Conservation (phyloP, 768 basidiomycete genomes). For the Russula compacta region DNA sequence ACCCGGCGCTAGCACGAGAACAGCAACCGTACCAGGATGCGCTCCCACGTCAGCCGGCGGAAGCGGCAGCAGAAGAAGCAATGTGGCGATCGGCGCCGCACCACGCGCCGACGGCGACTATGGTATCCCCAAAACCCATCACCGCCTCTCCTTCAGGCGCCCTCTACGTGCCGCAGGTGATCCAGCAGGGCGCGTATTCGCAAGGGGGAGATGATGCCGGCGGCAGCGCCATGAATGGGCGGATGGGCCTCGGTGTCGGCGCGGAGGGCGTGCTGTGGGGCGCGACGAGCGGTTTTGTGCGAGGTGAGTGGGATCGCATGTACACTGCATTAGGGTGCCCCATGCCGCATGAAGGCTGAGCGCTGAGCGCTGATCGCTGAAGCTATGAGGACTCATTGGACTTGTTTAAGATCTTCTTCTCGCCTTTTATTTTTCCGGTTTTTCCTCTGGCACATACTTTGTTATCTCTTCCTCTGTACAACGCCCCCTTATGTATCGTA, state of each 20-base stretch:
- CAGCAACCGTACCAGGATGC: background rate
- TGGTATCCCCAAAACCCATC: background rate
- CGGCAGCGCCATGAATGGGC: background rate
- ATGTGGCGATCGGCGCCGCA: slow-evolving; percentile 1
- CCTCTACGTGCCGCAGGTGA: background rate
- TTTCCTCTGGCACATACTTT: too few relatives aligned
- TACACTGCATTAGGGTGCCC: background rate
- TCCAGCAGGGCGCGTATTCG: slow-evolving; percentile 1
- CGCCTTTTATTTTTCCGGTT: too few relatives aligned
- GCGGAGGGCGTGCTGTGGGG: slow-evolving; percentile 48
- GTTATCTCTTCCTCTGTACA: background rate
- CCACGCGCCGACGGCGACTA: background rate
- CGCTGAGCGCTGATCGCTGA: background rate
- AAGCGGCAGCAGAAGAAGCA: background rate
- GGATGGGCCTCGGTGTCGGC: slow-evolving; percentile 38
- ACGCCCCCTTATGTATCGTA: background rate
- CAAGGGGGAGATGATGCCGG: background rate
- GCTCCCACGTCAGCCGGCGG: background rate
- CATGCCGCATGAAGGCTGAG: background rate
- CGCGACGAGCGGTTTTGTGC: slow-evolving; percentile 54
- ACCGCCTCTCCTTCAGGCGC: background rate
- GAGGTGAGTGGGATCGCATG: slow-evolving; percentile 47
- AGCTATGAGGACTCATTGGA: background rate
- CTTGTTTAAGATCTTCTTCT: background rate
- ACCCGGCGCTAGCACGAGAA: background rate